Percentiles rank a stretch among this genome's conserved stretches.
Evolutionary conservation across 192 early-diverging fungal species (phyloP).

Genomic region (Powellomyces hirtus): DNA sequence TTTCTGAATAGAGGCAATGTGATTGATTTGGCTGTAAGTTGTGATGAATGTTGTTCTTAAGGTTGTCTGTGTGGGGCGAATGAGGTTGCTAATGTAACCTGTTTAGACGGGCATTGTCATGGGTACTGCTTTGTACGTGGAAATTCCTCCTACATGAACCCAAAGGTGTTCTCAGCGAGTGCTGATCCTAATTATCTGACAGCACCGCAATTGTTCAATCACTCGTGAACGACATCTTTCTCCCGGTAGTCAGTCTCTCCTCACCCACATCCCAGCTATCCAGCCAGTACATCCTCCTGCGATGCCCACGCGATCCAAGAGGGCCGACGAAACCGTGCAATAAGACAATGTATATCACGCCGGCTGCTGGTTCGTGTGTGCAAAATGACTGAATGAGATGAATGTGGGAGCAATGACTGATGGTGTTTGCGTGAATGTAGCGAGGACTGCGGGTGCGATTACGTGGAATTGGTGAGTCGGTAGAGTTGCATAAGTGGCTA

Average conservation of each 20-base stretch:
- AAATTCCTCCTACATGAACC: background rate
- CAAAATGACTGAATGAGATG: background rate
- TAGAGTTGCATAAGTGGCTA: background rate
- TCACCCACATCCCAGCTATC: background rate
- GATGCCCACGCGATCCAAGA: background rate
- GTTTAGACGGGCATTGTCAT: constrained; percentile 54
- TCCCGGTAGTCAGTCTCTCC: constrained; percentile 23
- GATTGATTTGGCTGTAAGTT: constrained; percentile 65
- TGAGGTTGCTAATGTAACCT: background rate
- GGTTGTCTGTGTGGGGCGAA: background rate
- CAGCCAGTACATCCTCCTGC: background rate
- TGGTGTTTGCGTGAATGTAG: background rate
- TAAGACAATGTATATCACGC: background rate
- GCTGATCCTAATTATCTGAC: background rate
- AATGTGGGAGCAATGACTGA: background rate
- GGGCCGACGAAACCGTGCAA: background rate
- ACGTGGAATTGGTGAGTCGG: constrained; percentile 46
- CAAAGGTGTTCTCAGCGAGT: background rate
- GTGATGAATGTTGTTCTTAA: background rate
- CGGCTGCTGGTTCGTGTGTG: background rate
- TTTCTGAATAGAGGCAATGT: constrained; percentile 53
- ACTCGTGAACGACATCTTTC: constrained; percentile 54
- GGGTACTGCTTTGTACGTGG: constrained; percentile 44
- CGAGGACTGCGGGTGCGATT: constrained; percentile 32
- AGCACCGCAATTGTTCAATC: constrained; percentile 33